Percentiles rank a stretch among this genome's conserved stretches.
Evolutionary conservation across 768 basidiomycete species (phyloP).

Genomic region (Mycena indigotica): DNA sequence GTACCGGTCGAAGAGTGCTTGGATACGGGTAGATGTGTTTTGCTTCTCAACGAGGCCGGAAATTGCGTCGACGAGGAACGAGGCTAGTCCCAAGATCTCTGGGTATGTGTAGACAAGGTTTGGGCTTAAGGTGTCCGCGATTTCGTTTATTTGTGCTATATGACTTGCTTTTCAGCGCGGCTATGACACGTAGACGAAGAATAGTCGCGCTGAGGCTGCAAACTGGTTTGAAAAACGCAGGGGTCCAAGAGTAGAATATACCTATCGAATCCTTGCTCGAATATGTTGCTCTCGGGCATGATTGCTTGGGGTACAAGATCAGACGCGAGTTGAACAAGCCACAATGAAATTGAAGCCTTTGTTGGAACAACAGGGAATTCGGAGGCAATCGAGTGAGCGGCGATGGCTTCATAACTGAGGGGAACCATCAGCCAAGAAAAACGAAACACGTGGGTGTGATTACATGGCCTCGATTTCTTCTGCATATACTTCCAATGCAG

Average conservation of each 20-base stretch:
- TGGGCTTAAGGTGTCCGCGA: not conserved
- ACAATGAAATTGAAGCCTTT: conserved; percentile 23
- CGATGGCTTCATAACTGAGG: conserved; percentile 32
- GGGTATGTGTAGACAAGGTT: conserved; percentile 6
- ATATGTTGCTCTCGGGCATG: conserved; percentile 24
- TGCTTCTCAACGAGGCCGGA: conserved; percentile 6
- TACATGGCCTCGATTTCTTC: conserved; percentile 44
- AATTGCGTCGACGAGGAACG: not conserved
- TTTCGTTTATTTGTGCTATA: not conserved
- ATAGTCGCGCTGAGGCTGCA: conserved; percentile 33
- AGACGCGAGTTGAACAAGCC: conserved; percentile 28
- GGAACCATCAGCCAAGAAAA: not conserved
- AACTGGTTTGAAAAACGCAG: not conserved
- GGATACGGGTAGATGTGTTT: too few relatives aligned
- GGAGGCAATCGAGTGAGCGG: conserved; percentile 22
- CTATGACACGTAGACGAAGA: conserved; percentile 21
- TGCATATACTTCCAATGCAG: conserved; percentile 39
- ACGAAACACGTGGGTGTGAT: not conserved
- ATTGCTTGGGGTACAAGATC: conserved; percentile 14
- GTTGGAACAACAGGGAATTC: conserved; percentile 30
- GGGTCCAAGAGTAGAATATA: not conserved
- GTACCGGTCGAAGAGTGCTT: too few relatives aligned
- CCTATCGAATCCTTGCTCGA: conserved; percentile 42
- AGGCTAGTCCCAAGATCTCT: conserved; percentile 10
- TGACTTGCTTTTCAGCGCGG: not conserved